Base-by-base conservation (phyloP, 441 rosid genomes). In the Euphorbia neoarborescens region DNA sequence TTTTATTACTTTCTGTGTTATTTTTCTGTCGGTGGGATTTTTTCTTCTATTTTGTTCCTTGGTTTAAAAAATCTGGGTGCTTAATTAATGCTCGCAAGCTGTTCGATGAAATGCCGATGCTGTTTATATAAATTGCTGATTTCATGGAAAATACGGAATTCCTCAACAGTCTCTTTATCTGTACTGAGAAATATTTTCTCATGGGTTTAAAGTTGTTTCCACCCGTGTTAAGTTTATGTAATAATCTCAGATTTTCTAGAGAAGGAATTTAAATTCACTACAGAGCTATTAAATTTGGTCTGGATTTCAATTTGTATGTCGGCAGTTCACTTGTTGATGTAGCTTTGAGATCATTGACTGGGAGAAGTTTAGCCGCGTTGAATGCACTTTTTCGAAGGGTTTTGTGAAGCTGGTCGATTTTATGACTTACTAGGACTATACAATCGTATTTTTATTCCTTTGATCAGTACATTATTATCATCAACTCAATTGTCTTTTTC, bases 201-300 rank as follows among this genome's bases (percentile, higher is more conserved):
- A 32, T 67, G 87, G 85, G 61, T 77, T 90, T 20, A 77, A 74
- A 76, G 96, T 22, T 81, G 12, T 84, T 84, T 77, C 83, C 90
- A 71, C 83, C 94, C n/a, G 84, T 87, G 72, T 59, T 84, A 44
- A 86, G 92, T 75, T 68, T 85, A 35, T 90, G 94, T 81, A 75
- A 80, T 28, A 68, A 74, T 54, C 78, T 62, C 12, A 77, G 74
- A 67, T 77, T 85, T 37, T 66, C 20, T 32, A 66, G 61, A 71
- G 89, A 83, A 81, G 95, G 95, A 38, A 76, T 75, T 77, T 92
- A 88, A 73, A 84, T 83, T 76, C 95, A 89, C 65, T 81, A 90
- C 71, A 84, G 94, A 76, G 86, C 83, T 76, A 50, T 88, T 57
- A 79, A 66, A n/a, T 83, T 88, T 7, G 94, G 95, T 73, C 80